Percentiles rank a stretch among this genome's conserved stretches.
These are phyloP conservation scores for Phytophthora parvispora DNA, from an alignment of 352 stramenopile species.

Conservation along the genomic window DNA sequence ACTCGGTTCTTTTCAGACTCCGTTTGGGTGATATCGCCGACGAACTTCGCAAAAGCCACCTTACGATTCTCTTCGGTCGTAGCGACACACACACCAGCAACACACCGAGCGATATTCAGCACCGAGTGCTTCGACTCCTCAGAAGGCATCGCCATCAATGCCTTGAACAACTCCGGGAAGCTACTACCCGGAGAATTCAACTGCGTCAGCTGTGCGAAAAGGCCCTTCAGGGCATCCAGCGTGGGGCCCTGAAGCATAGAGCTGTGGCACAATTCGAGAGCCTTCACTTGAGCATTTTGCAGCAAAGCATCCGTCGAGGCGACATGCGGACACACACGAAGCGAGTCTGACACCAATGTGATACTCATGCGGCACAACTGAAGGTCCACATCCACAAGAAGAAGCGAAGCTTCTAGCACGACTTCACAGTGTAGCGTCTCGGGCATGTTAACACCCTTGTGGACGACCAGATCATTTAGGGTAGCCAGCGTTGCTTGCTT, in stretches of 20 bases:
- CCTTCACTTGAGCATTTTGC: slow-evolving; percentile 77
- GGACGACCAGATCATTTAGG: slow-evolving; percentile 92
- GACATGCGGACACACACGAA: slow-evolving; percentile 72
- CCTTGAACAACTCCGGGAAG: slow-evolving; percentile 91
- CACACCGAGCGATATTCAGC: slow-evolving; percentile 95
- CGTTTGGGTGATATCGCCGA: slow-evolving; percentile 66
- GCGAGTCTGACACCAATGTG: slow-evolving; percentile 83
- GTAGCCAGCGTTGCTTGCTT: slow-evolving; percentile 96
- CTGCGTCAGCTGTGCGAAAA: slow-evolving; percentile 81
- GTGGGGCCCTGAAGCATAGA: slow-evolving; percentile 93
- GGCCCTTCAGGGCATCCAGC: slow-evolving; percentile 55
- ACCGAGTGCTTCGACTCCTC: slow-evolving; percentile 93
- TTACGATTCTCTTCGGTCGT: slow-evolving; percentile 70
- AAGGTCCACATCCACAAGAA: slow-evolving; percentile 97
- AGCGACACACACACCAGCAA: slow-evolving; percentile 88
- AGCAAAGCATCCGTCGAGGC: slow-evolving; percentile 70
- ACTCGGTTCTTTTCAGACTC: slow-evolving; percentile 82
- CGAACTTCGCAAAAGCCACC: slow-evolving; percentile 78
- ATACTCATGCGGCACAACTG: slow-evolving; percentile 97
- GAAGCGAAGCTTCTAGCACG: slow-evolving; percentile 89
- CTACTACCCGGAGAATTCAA: slow-evolving; percentile 59
- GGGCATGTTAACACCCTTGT: slow-evolving; percentile 77
- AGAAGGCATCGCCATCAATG: slow-evolving; percentile 72
- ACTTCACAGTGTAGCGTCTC: slow-evolving; percentile 90
- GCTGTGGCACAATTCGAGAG: slow-evolving; percentile 92